phyloP scores from a whole-genome alignment of 768 basidiomycete species.

The Suillus plorans region DNA sequence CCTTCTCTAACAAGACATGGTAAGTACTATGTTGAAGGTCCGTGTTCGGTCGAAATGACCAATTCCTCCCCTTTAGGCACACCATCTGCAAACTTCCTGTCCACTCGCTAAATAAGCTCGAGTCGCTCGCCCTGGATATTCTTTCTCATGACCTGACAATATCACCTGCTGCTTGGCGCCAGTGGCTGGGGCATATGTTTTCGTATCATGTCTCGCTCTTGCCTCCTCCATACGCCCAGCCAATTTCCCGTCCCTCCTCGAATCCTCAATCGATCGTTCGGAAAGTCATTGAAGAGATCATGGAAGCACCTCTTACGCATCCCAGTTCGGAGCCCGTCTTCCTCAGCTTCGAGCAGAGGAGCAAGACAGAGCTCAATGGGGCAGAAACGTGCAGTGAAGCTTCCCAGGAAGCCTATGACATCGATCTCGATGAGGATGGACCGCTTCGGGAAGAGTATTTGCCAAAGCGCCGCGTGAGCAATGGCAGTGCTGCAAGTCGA shows the following conservation, averaged over 20 bases:
- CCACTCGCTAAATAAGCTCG: constrained; percentile 66
- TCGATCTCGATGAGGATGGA: constrained; percentile 82
- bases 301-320: constrained; percentile 44
- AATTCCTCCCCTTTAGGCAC: constrained; percentile 50
- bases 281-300: constrained; percentile 67
- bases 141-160: constrained; percentile 72
- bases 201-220: constrained; percentile 65
- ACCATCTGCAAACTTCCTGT: constrained; percentile 77
- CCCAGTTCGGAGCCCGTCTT: constrained; percentile 58
- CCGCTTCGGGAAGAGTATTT: constrained; percentile 81
- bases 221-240: constrained; percentile 62
- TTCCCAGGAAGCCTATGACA: constrained; percentile 53
- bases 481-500: constrained; percentile 13
- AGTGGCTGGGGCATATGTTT: constrained; percentile 68
- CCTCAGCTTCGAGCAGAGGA: constrained; percentile 67
- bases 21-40: constrained; percentile 31
- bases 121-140: constrained; percentile 68
- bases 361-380: constrained; percentile 49
- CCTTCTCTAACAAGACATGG: constrained; percentile 90
- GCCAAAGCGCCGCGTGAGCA: constrained; percentile 56
- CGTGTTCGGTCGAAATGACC: constrained; percentile 5
- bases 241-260: constrained; percentile 74
- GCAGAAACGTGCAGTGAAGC: constrained; percentile 37
- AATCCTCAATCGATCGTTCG: constrained; percentile 71
- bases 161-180: constrained; percentile 60